A percentile compares a stretch with the other conserved stretches of the same genome.
These are phyloP conservation scores for Sugiyamaella boreocaroliniensis DNA, from an alignment of 805 yeast species.

Conservation along the genomic window DNA sequence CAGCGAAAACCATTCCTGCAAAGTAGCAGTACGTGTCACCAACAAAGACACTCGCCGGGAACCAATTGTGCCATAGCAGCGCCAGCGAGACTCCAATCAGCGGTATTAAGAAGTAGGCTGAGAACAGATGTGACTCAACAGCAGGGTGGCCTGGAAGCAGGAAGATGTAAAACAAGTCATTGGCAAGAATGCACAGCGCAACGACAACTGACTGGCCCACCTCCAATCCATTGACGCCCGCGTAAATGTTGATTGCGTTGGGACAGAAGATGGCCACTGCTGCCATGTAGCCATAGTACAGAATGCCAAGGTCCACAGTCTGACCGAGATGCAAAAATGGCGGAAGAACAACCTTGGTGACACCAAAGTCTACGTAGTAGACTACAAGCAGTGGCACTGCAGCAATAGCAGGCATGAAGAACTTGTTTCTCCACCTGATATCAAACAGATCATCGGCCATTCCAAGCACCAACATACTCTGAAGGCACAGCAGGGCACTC, in stretches of 20 bases:
- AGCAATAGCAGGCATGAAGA: constrained; percentile 90
- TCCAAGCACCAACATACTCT: constrained; percentile 78
- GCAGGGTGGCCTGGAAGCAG: constrained; percentile 46
- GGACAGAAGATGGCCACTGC: constrained; percentile 91
- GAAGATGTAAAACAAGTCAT: constrained; percentile 64
- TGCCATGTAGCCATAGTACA: constrained; percentile 87
- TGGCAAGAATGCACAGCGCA: constrained; percentile 60
- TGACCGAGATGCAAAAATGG: constrained; percentile 41
- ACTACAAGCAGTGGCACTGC: constrained; percentile 86
- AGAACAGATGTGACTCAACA: constrained; percentile 73
- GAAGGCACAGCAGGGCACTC: constrained; percentile 75
- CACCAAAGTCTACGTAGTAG: constrained; percentile 89
- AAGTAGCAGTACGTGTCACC: constrained; percentile 98
- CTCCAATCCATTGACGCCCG: constrained; percentile 95
- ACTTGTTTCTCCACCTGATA: constrained; percentile 95
- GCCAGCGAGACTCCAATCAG: constrained; percentile 79
- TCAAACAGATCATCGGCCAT: constrained; percentile 93
- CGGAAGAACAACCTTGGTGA: constrained; percentile 82
- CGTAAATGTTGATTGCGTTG: constrained; percentile 88
- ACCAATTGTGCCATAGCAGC: constrained; percentile 74
- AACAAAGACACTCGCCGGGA: constrained; percentile 88
- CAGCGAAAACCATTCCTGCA: constrained; percentile 98
- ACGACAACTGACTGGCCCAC: constrained; percentile 89
- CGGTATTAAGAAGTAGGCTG: constrained; percentile 74
- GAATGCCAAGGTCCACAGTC: constrained; percentile 64